Conservation (phyloP, 306 rosid species). For the Lithocarpus polystachyus region DNA sequence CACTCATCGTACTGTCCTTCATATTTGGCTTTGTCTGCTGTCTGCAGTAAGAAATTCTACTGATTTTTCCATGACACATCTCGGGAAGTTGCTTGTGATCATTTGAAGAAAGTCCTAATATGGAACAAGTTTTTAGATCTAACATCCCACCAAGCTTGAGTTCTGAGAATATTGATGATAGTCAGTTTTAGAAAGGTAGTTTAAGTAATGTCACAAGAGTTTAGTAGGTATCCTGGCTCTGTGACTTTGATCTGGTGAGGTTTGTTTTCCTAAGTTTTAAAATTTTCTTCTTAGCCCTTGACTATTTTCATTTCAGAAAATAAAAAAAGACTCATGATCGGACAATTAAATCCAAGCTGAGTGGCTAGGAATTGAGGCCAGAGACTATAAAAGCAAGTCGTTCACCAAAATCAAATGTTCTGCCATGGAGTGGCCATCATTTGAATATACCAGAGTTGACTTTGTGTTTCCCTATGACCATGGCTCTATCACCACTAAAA, state of each 20-base stretch:
- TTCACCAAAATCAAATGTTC: no score
- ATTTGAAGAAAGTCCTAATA: constrained; percentile 57
- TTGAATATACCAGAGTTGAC: no score
- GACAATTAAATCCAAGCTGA: no score
- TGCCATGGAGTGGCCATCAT: no score
- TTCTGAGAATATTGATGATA: constrained; percentile 61
- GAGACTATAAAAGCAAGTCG: no score
- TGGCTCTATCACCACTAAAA: no score
- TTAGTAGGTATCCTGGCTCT: constrained; percentile 37
- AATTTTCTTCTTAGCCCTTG: no score
- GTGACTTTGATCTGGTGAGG: constrained; percentile 28
- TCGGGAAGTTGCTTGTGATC: constrained; percentile 52
- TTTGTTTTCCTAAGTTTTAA: no score
- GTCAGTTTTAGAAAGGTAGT: constrained; percentile 58
- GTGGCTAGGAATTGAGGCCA: no score
- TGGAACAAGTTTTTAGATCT: constrained; percentile 63
- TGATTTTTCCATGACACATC: constrained; percentile 45
- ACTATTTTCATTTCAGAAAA: no score
- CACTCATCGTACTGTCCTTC: constrained; percentile 65
- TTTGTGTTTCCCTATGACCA: no score
- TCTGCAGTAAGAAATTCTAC: constrained; percentile 68
- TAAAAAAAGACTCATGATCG: no score
- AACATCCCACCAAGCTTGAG: constrained; percentile 77
- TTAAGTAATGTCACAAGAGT: constrained; percentile 41
- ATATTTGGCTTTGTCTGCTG: constrained; percentile 36